phyloP scores from a whole-genome alignment of 495 filamentous ascomycete genomes.

The Pyrenula aspistea region DNA sequence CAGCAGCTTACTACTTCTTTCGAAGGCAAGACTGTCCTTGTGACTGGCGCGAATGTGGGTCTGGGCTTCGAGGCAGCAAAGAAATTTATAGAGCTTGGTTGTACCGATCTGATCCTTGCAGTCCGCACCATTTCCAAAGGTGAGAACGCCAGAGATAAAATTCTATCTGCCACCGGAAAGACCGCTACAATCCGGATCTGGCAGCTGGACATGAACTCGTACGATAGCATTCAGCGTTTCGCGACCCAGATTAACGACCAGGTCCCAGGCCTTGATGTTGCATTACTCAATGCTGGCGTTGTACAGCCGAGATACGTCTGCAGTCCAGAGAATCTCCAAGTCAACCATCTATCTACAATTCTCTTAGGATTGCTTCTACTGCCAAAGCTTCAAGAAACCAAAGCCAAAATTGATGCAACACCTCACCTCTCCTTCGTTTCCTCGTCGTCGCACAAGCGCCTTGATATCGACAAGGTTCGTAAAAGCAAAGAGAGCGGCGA shows the following conservation, averaged over 20 bases:
- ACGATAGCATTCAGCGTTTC: slow-evolving; percentile 35
- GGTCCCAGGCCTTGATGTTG: slow-evolving; percentile 25
- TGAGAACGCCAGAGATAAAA: slow-evolving; percentile 26
- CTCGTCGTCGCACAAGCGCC: slow-evolving; percentile 28
- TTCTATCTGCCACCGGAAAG: slow-evolving; percentile 23
- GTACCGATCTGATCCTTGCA: slow-evolving; percentile 28
- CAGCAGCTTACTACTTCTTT: slow-evolving; percentile 25
- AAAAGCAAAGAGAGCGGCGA: slow-evolving; percentile 7
- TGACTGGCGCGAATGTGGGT: slow-evolving; percentile 44
- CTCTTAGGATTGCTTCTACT: slow-evolving; percentile 44
- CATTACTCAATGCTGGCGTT: slow-evolving; percentile 31
- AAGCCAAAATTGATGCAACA: slow-evolving; percentile 6
- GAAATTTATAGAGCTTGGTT: slow-evolving; percentile 31
- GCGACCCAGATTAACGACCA: slow-evolving; percentile 26
- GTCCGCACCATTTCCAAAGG: slow-evolving; percentile 31
- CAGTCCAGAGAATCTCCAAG: slow-evolving; percentile 31
- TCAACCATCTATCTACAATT: slow-evolving; percentile 47
- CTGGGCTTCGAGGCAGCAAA: slow-evolving; percentile 35
- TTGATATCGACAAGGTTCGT: slow-evolving; percentile 20
- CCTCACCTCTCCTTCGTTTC: slow-evolving; percentile 28
- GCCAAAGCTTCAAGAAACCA: slow-evolving; percentile 25
- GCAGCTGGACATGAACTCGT: slow-evolving; percentile 42
- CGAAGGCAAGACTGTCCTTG: slow-evolving; percentile 36
- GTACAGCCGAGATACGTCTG: slow-evolving; percentile 11
- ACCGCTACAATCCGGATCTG: slow-evolving; percentile 33